Base-by-base conservation (phyloP, 805 yeast genomes). In the Candida xiaguanensis region DNA sequence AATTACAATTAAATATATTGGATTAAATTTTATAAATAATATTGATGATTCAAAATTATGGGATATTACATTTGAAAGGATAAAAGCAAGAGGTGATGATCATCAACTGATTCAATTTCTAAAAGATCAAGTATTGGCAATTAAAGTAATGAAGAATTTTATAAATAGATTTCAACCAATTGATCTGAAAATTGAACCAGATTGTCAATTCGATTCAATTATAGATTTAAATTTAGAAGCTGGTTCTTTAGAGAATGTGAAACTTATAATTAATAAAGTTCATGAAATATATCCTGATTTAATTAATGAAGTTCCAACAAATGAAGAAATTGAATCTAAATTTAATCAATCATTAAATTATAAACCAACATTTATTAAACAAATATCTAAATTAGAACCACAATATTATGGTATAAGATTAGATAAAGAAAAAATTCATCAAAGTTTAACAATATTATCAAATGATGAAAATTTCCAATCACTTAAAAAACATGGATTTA, bases 51-150 rank as follows among this genome's bases (percentile, higher is more conserved):
- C 54, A 1, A 49, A 58, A 4, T 49, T 80, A 1, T 74, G 78
- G 74, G 48, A 65, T 2, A 43, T 79, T 0, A 85, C 96, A 0
- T 58, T 64, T 7, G 56, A 65, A 0, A 70, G 97, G 40, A 83
- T 91, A 0, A 35, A 68, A 5, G 53, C 55, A 2, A 72, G 99
- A 49, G 97, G 96, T 2, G 89, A 89, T 52, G 82, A 85, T 46
- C 99, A 93, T 56, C 96, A 85, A 56, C 78, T 90, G 2, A 85
- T 93, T 27, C 79, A 82, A 47, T 70, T 67, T 4, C 56, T 52
- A 0, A 70, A 74, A 40, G 78, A 81, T 8, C 65, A 66, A 4
- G 58, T 60, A 13, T 66, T 71, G 37, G 80, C 85, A 0, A 59
- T 67, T 24, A 73, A 70, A 15, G 82, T 93, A 23, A 78, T 91